Evolutionary conservation across 176 grass and related monocot species (phyloP).

Genomic region (Eleusine coracana): DNA sequence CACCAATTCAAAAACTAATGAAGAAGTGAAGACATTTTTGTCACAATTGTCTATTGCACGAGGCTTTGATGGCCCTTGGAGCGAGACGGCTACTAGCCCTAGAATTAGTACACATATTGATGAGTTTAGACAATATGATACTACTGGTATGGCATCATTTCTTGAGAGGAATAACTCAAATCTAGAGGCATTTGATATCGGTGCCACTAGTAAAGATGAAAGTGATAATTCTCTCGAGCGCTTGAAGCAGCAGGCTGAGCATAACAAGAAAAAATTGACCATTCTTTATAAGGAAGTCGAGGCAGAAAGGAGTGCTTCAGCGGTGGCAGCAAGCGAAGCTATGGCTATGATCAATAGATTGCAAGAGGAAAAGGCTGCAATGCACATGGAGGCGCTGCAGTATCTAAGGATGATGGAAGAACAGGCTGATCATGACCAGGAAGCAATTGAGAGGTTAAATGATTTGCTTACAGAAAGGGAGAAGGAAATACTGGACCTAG

Average conservation of each 20-base stretch:
- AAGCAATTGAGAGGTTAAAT: conserved; percentile 80
- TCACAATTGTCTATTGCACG: conserved; percentile 64
- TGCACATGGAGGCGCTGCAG: conserved; percentile 93
- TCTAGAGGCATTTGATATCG: conserved; percentile 66
- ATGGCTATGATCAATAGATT: conserved; percentile 98
- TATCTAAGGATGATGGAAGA: conserved; percentile 99
- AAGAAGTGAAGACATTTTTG: conserved; percentile 85
- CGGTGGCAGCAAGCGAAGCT: conserved; percentile 79
- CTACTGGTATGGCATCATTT: conserved; percentile 48
- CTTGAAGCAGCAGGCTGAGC: conserved; percentile 62
- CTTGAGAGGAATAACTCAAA: conserved; percentile 63
- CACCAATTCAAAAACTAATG: conserved; percentile 64
- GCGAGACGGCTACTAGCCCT: conserved; percentile 49
- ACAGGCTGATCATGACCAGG: conserved; percentile 88
- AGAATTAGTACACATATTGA: conserved; percentile 57
- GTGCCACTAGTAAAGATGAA: conserved; percentile 66
- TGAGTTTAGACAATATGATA: conserved; percentile 54
- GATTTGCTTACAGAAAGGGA: conserved; percentile 90
- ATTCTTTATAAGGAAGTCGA: conserved; percentile 87
- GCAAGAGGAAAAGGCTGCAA: conserved; percentile 90
- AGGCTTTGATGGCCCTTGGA: conserved; percentile 44
- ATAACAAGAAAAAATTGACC: conserved; percentile 59
- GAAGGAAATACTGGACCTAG: conserved; percentile 83
- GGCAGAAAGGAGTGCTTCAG: conserved; percentile 86
- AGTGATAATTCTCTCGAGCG: conserved; percentile 58